Base-by-base conservation (phyloP, 352 stramenopile genomes). In the Phytophthora idaei region DNA sequence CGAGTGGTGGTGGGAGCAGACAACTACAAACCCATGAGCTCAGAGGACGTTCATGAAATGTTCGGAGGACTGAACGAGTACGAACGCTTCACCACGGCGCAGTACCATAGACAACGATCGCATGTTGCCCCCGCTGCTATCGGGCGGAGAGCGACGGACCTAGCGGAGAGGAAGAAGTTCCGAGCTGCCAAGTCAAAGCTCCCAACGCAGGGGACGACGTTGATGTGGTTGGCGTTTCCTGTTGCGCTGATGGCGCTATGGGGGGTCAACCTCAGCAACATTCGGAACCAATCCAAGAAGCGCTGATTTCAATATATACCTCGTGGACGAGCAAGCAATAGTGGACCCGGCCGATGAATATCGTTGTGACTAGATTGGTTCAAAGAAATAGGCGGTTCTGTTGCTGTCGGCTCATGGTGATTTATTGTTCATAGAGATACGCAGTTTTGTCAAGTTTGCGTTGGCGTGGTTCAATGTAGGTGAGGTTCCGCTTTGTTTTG, bases 51-150 rank as follows among this genome's bases (percentile, higher is more conserved):
- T 27, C 75, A 93, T 71, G 61, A 86, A 31, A 90, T 93, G 80
- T 90, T 93, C 32, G 81, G 78, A 0, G 83, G 78, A 0, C 67
- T 91, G 15, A 93, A 93, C 66, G 73, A 74, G 44, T 90, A 84
- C 62, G 83, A 92, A 57, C 85, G 85, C 73, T 92, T 92, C 59
- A 90, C 83, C 21, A 93, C 85, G 15, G 85, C 85, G 14, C 69
- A 93, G 58, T 93, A 90, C 64, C 74, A 93, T 47, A 66, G 67
- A 37, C 68, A 80, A 53, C 80, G 85, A 5, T 90, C 83, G 21
- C 61, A 74, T 49, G 61, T 81, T 10, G 85, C 85, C 4, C 85
- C 85, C 0, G 64, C 72, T 41, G 59, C 79, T 8, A 89, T 93
- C 41, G 85, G 85, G 17, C 75, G 85, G 31, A 79, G 85, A 39